phyloP scores from a whole-genome alignment of 371 early-diverging fungal genomes.

The Circinella minor region DNA sequence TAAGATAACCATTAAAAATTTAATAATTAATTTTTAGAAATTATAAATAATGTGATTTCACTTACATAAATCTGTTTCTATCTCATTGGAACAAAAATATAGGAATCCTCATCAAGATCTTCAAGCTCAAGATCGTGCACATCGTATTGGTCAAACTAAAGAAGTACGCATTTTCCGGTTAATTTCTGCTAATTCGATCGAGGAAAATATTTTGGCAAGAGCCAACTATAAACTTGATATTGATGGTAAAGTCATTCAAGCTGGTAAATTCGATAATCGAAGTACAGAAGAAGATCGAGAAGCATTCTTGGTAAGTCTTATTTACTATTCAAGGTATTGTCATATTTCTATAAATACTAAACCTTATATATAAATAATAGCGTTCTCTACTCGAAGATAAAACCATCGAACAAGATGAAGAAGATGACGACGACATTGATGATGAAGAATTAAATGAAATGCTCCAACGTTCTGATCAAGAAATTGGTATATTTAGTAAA shows the following conservation, averaged over 20 bases:
- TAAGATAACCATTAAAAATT: background rate
- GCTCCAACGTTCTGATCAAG: conserved; percentile 77
- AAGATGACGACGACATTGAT: conserved; percentile 68
- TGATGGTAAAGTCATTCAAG: conserved; percentile 98
- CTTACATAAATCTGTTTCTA: background rate
- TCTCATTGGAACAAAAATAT: too few species aligned
- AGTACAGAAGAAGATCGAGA: conserved; percentile 94
- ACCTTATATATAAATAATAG: background rate
- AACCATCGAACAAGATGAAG: conserved; percentile 65
- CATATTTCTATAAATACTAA: too few species aligned
- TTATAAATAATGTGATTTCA: too few species aligned
- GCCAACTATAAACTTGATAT: conserved; percentile 97
- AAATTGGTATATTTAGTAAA: conserved; percentile 67
- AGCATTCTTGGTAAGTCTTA: conserved; percentile 57
- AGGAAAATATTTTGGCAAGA: conserved; percentile 95
- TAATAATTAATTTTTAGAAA: too few species aligned
- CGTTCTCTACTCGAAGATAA: conserved; percentile 84
- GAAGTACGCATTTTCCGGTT: conserved; percentile 99
- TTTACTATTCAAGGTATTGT: background rate
- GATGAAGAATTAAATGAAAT: conserved; percentile 91
- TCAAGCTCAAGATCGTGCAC: conserved; percentile 99
- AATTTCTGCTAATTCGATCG: conserved; percentile 94
- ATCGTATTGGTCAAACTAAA: conserved; percentile 99
- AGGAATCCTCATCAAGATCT: conserved; percentile 98
- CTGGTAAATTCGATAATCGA: conserved; percentile 98